Evolutionary conservation across 1,284 basidiomycete species (phyloP).

Genomic region (Abortiporus biennis): DNA sequence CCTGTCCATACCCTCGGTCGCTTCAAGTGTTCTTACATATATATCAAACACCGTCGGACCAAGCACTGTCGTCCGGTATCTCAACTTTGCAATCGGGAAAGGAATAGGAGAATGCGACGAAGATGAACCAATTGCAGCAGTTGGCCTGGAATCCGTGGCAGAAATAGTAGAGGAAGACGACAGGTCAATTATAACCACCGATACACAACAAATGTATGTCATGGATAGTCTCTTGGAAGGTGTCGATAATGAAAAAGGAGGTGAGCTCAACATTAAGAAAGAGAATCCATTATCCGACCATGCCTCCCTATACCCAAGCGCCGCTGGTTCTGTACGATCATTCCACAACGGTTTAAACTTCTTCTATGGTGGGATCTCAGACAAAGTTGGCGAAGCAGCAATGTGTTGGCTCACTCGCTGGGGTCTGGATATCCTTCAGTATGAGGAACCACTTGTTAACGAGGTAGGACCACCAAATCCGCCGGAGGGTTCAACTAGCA

Average conservation of each 20-base stretch:
- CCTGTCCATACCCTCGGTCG: slow-evolving; percentile 75
- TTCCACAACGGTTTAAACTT: slow-evolving; percentile 28
- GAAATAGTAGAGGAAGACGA: slow-evolving; percentile 31
- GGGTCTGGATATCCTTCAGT: slow-evolving; percentile 72
- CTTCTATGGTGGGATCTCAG: slow-evolving; percentile 77
- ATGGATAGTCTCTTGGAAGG: not conserved
- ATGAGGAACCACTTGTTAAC: slow-evolving; percentile 52
- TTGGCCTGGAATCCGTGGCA: slow-evolving; percentile 68
- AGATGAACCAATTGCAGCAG: slow-evolving; percentile 51
- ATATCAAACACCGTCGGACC: slow-evolving; percentile 79
- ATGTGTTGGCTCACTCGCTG: slow-evolving; percentile 86
- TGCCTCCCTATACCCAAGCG: slow-evolving; percentile 11
- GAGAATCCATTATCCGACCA: slow-evolving; percentile 9
- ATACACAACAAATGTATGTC: not conserved
- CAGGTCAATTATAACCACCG: not conserved
- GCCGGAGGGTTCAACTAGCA: not conserved
- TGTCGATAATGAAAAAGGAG: not conserved
- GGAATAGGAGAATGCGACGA: slow-evolving; percentile 49
- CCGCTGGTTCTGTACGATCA: not conserved
- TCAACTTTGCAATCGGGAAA: slow-evolving; percentile 79
- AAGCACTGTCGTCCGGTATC: slow-evolving; percentile 70
- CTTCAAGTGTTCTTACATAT: slow-evolving; percentile 67
- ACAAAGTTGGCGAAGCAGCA: slow-evolving; percentile 89
- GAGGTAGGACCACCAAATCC: not conserved
- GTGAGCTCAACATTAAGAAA: slow-evolving; percentile 25